phyloP scores from a whole-genome alignment of 768 basidiomycete genomes.

The Leccinum truebloodii region DNA sequence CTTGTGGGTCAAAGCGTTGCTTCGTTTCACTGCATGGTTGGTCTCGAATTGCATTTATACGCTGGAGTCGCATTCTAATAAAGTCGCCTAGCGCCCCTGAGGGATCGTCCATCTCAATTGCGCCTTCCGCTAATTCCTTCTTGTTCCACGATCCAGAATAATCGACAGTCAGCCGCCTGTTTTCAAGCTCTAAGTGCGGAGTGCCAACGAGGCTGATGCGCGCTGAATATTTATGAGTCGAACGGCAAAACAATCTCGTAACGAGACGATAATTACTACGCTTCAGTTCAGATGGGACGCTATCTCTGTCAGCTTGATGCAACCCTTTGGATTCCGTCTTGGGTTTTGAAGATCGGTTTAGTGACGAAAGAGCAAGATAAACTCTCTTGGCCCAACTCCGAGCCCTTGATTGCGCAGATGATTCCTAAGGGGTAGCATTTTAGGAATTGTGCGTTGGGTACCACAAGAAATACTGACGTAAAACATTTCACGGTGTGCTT shows the following conservation, averaged over 20 bases:
- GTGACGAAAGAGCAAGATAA: conserved; percentile 7
- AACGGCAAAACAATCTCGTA: not conserved
- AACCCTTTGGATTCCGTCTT: not conserved
- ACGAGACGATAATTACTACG: conserved; percentile 7
- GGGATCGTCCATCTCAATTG: not conserved
- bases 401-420: conserved; percentile 3
- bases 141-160: not conserved
- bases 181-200: conserved; percentile 1
- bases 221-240: conserved; percentile 1
- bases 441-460: not conserved
- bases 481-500: conserved; percentile 61
- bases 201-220: not conserved
- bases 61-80: not conserved
- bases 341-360: conserved; percentile 1
- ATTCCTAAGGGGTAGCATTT: conserved; percentile 17
- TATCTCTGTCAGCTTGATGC: not conserved
- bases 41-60: not conserved
- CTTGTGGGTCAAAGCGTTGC: conserved; percentile 58
- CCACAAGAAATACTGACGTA: conserved; percentile 44
- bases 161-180: not conserved
- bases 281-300: conserved; percentile 2
- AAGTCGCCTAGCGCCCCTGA: not conserved
- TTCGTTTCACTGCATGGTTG: not conserved
- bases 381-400: conserved; percentile 17
- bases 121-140: not conserved